phyloP scores from a whole-genome alignment of 306 rosid genomes.

The Herpetospermum pedunculosum region DNA sequence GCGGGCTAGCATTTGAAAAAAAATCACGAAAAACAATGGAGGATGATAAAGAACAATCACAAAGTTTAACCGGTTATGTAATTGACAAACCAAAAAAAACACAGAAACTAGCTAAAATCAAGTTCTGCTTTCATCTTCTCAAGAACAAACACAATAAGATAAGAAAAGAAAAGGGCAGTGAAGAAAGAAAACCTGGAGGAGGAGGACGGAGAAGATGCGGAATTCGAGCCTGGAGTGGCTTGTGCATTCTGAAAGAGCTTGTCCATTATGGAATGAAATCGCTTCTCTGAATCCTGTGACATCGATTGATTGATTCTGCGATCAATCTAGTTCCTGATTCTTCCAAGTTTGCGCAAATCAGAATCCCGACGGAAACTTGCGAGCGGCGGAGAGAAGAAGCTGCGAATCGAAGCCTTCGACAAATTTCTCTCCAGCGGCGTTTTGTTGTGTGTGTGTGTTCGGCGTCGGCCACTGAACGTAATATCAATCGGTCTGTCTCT shows the following conservation, averaged over 20 bases:
- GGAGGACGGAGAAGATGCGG: slow-evolving; percentile 12
- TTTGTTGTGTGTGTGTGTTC: not conserved
- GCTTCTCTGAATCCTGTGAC: slow-evolving; percentile 72
- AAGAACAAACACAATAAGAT: not conserved
- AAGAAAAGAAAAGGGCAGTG: not conserved
- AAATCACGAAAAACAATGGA: not conserved
- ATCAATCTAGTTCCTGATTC: not conserved
- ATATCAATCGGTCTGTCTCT: not conserved
- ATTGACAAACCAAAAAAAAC: not conserved
- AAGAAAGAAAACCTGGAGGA: slow-evolving; percentile 48
- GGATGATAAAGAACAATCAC: not conserved
- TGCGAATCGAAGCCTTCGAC: not conserved
- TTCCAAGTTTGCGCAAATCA: not conserved
- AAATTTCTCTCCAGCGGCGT: not conserved
- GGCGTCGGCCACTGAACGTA: not conserved
- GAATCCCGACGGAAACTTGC: not conserved
- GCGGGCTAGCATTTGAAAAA: slow-evolving; percentile 25
- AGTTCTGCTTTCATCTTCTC: not conserved
- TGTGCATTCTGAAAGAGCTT: slow-evolving; percentile 63
- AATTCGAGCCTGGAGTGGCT: slow-evolving; percentile 19
- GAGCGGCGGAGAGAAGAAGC: not conserved
- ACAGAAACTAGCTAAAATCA: slow-evolving; percentile 3
- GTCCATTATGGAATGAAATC: slow-evolving; percentile 69
- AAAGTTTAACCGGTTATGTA: not conserved
- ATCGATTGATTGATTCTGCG: slow-evolving; percentile 20